Base-by-base conservation (phyloP, 2,329 filamentous ascomycete species). In the Raffaelea ambrosiae region DNA sequence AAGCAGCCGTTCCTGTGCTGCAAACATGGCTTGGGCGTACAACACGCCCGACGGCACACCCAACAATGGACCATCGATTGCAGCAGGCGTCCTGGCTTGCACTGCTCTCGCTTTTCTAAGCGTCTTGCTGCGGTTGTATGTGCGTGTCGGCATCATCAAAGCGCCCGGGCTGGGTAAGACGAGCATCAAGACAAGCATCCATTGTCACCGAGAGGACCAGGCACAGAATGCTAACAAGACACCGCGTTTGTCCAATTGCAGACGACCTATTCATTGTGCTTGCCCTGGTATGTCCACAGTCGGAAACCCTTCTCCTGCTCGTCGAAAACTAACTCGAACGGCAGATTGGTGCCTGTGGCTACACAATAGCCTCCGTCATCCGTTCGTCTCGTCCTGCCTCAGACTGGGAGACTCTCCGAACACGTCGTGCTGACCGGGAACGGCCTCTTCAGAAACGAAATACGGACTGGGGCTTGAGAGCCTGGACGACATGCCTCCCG, bases 361-460 rank as follows among this genome's bases (percentile, higher is more conserved):
- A 67, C 48, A 53, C 64, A 3, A 43, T 61, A 4, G 51, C 64
- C n/a, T 63, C 59, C 3, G 53, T 64, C 38, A 53, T 68, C 18
- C 66, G 66, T 69, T 55, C 54, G 66, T 33, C 33, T 18, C 16
- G 5, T 14, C n/a, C 8, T 5, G 11, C 20, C 9, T 4, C 20
- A 22, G 31, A 33, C 13, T 13, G 7, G 26, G 26, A 29, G 7
- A n/a, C 11, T 29, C 9, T 21, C 10, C 14, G 14, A 8, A 10
- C 31, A 13, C 35, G 36, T 18, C 44, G 44, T n/a, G 44, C 18
- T 18, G 20, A 18, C 40, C n/a, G n/a, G n/a, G n/a, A n/a, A n/a
- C n/a, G n/a, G n/a, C n/a, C n/a, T 16, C 9, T 31, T 4, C 43
- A 71, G 68, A 71, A 53, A 68, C 68, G 39, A 68, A 61, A 66